A percentile compares a stretch with the other conserved stretches of the same genome.
phyloP scores from a whole-genome alignment of 345 rosid genomes.

The Chamaenerion angustifolium region DNA sequence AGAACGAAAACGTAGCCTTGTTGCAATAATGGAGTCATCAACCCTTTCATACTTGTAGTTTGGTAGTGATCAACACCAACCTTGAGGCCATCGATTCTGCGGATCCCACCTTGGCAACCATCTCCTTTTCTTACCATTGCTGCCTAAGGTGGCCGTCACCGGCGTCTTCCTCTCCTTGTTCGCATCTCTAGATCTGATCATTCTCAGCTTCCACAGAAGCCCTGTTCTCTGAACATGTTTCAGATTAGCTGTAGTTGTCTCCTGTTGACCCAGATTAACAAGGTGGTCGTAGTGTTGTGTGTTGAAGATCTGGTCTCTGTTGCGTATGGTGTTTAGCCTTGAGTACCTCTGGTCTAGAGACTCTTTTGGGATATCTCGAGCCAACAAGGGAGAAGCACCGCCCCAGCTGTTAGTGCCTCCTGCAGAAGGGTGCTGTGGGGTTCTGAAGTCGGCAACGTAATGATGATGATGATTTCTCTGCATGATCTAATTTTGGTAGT shows the following conservation, averaged over 20 bases:
- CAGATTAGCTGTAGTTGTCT: not conserved
- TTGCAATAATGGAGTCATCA: no score
- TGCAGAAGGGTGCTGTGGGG: slow-evolving; percentile 40
- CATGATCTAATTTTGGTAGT: slow-evolving; percentile 2
- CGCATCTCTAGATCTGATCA: no score
- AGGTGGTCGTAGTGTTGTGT: not conserved
- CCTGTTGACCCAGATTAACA: not conserved
- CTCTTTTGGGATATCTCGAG: slow-evolving; percentile 35
- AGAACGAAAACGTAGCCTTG: no score
- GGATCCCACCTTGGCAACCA: no score
- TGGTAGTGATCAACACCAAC: no score
- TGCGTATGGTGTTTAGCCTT: slow-evolving; percentile 18
- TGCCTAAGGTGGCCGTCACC: no score
- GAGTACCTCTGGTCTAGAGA: slow-evolving; percentile 38
- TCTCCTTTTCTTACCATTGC: no score
- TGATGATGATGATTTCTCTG: slow-evolving; percentile 11
- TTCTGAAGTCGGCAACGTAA: slow-evolving; percentile 25
- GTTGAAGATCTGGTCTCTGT: slow-evolving; percentile 25
- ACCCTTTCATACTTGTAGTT: no score
- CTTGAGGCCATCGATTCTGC: no score
- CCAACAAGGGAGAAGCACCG: slow-evolving; percentile 43
- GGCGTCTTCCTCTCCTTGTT: no score
- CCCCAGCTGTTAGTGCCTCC: slow-evolving; percentile 48
- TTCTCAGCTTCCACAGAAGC: no score
- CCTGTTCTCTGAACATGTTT: not conserved